These are phyloP conservation scores for Pezicula radicicola DNA, from an alignment of 2,329 filamentous ascomycete genomes.

Conservation along the genomic window DNA sequence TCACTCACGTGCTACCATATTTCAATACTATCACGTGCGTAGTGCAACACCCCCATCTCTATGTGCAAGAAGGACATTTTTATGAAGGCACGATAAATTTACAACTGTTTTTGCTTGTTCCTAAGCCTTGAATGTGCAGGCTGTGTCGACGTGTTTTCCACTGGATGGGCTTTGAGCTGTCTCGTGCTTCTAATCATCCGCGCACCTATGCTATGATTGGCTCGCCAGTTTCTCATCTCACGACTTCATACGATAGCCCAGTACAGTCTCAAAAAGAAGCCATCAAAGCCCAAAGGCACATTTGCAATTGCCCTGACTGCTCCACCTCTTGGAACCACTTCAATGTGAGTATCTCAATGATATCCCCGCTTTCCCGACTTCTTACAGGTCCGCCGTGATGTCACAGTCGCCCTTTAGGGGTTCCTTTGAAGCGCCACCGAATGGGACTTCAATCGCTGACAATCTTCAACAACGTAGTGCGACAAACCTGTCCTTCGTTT, in stretches of 20 bases:
- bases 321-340: not conserved
- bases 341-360: not conserved
- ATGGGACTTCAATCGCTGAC: slow-evolving; percentile 17
- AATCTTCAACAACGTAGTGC: slow-evolving; percentile 12
- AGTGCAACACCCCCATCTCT: too few relatives aligned
- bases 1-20: not conserved
- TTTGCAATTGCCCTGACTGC: not conserved
- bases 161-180: not conserved
- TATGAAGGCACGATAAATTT: not conserved
- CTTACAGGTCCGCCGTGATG: not conserved
- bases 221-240: not conserved
- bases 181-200: not conserved
- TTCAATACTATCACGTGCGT: not conserved
- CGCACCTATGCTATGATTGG: not conserved
- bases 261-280: not conserved
- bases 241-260: slow-evolving; percentile 1
- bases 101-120: not conserved
- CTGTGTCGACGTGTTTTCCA: not conserved
- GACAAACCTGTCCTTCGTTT: not conserved
- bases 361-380: not conserved
- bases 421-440: not conserved
- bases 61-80: too few relatives aligned
- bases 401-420: not conserved
- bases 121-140: not conserved
- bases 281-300: not conserved